phyloP scores from a whole-genome alignment of 2,329 filamentous ascomycete species.

The Aspergillus ibericus region DNA sequence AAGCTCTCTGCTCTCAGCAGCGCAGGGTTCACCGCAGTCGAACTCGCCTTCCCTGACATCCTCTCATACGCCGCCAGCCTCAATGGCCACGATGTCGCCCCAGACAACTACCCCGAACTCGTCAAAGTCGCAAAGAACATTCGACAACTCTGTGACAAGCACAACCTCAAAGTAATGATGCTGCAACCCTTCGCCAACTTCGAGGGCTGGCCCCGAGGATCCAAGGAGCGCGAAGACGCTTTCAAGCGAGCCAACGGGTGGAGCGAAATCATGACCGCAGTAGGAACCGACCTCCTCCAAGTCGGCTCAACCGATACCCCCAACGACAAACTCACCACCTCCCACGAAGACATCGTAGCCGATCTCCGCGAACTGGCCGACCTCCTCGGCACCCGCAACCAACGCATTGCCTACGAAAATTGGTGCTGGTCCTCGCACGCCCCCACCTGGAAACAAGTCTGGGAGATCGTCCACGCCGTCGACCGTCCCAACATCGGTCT shows the following conservation, averaged over 20 bases:
- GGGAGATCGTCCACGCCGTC: constrained; percentile 65
- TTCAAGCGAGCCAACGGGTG: constrained; percentile 65
- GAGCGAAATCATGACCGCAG: constrained; percentile 69
- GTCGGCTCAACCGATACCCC: constrained; percentile 66
- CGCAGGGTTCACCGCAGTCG: constrained; percentile 61
- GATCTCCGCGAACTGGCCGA: constrained; percentile 67
- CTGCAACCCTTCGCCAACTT: constrained; percentile 76
- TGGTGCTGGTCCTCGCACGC: constrained; percentile 78
- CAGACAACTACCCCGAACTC: constrained; percentile 61
- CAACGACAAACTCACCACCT: constrained; percentile 53
- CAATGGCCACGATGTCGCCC: constrained; percentile 52
- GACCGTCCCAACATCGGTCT: constrained; percentile 68
- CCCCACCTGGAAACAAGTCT: constrained; percentile 67
- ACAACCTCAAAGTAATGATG: constrained; percentile 64
- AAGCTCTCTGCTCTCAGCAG: constrained; percentile 43
- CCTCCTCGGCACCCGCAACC: constrained; percentile 56
- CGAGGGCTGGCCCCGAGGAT: constrained; percentile 67
- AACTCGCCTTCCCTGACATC: constrained; percentile 74
- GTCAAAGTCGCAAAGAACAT: constrained; percentile 57
- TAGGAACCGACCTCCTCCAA: constrained; percentile 70
- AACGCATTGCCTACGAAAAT: constrained; percentile 73
- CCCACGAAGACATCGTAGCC: constrained; percentile 51
- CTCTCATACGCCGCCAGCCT: constrained; percentile 59
- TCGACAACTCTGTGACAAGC: constrained; percentile 53
- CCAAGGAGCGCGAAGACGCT: constrained; percentile 60